Evolutionary conservation across 352 stramenopile genomes (phyloP).

Genomic region (Phytophthora idaei): DNA sequence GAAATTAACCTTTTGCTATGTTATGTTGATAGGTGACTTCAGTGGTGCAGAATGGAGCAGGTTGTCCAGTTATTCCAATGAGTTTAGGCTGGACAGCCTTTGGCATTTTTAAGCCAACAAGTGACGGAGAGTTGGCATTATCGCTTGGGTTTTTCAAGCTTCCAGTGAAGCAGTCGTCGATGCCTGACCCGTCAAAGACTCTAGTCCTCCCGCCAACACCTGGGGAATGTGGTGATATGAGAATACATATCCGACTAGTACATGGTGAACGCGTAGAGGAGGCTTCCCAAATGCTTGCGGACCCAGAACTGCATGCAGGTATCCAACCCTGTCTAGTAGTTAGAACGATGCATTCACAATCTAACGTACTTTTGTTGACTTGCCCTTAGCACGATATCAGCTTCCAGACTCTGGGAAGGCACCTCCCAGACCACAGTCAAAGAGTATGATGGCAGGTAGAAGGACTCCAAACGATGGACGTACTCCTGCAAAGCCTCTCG

Average conservation of each 20-base stretch:
- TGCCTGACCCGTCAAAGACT: slow-evolving; percentile 48
- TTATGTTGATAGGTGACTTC: slow-evolving; percentile 32
- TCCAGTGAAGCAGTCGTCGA: slow-evolving; percentile 42
- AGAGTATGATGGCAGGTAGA: slow-evolving; percentile 8
- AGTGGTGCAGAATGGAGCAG: slow-evolving; percentile 6
- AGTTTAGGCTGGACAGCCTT: slow-evolving; percentile 54
- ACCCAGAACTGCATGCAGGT: slow-evolving; percentile 49
- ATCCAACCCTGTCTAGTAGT: neutral
- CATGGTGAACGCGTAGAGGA: slow-evolving; percentile 36
- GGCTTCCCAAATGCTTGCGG: slow-evolving; percentile 31
- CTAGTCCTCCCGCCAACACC: slow-evolving; percentile 20
- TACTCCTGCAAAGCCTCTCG: neutral
- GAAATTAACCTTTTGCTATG: slow-evolving; percentile 1
- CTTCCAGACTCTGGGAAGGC: slow-evolving; percentile 14
- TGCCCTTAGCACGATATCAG: slow-evolving; percentile 22
- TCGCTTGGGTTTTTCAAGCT: slow-evolving; percentile 44
- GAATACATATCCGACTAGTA: slow-evolving; percentile 44
- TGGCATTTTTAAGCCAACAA: slow-evolving; percentile 36
- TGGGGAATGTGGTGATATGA: slow-evolving; percentile 21
- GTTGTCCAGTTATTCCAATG: slow-evolving; percentile 11
- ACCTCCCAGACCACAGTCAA: slow-evolving; percentile 18
- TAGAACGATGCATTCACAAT: neutral
- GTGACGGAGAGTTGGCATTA: slow-evolving; percentile 19
- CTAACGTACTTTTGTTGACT: slow-evolving; percentile 6
- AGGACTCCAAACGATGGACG: slow-evolving; percentile 6